Evolutionary conservation across 257 asterid genomes (phyloP), one percentile per base, ranked within the genome.

Genomic region (Plantago ovata): DNA sequence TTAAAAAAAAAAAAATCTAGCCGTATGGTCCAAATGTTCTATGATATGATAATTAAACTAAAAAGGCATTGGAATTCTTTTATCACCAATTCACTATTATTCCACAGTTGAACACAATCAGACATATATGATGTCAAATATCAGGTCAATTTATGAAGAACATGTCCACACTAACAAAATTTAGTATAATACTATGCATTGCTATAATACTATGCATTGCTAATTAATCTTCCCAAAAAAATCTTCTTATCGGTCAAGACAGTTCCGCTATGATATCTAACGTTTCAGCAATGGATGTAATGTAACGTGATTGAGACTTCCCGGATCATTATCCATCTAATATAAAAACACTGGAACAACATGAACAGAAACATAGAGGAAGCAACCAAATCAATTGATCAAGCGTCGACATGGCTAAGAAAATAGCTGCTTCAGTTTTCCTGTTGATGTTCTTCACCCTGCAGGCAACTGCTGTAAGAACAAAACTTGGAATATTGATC

Each of bases 381-480:
- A n/a, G n/a, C n/a, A n/a, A n/a, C n/a, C n/a, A n/a, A n/a, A n/a
- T n/a, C n/a, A n/a, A n/a, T n/a, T 52, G 28, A 18, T 16, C 53
- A 47, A 16, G 3, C 22, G 12, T 8, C 36, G 36, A 60, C 68
- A 72, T 76, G 82, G 69, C n/a, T 38, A 72, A 65, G 73, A 63
- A 14, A 11, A 58, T 15, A 38, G 47, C 51, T 44, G 58, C 60
- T 58, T 43, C 63, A 21, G 11, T 56, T 56, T 46, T 49, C 15
- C 22, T 41, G 6, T 53, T 66, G 50, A 0, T 67, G 23, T 63
- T 62, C 54, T 47, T 20, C 58, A 33, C 13, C 18, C 33, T 60
- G n/a, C n/a, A n/a, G 33, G 70, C 73, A 56, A 60, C 71, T 39
- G 74, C 64, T 54, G 74, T 61, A 59, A 72, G 79, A 72, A 77